A percentile compares a stretch with the other conserved stretches of the same genome.
These are phyloP conservation scores for Volvariella surrecta DNA, from an alignment of 1,284 basidiomycete genomes.

Conservation along the genomic window DNA sequence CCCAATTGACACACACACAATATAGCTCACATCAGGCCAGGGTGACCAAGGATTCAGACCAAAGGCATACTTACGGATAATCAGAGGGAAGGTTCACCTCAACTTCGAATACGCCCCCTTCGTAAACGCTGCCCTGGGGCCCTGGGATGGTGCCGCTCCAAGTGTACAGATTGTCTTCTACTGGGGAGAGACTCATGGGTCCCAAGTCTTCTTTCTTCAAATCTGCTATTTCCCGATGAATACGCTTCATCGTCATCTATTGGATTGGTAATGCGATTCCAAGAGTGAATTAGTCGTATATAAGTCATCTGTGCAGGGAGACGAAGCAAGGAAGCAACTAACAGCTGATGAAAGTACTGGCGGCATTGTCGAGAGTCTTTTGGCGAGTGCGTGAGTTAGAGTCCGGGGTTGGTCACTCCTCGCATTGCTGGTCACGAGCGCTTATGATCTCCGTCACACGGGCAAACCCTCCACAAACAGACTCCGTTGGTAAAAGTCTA, in stretches of 20 bases:
- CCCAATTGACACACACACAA: no score
- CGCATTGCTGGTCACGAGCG: no score
- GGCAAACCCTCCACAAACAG: no score
- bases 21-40: no score
- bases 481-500: no score
- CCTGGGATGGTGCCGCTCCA: slow-evolving; percentile 76
- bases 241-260: slow-evolving; percentile 81
- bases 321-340: not conserved
- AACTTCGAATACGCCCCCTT: slow-evolving; percentile 78
- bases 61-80: slow-evolving; percentile 63
- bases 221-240: slow-evolving; percentile 82
- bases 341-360: not conserved
- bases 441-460: no score
- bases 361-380: not conserved
- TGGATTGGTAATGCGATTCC: no score
- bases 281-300: no score
- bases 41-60: not conserved
- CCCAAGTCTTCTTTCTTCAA: slow-evolving; percentile 80
- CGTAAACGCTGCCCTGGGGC: slow-evolving; percentile 81
- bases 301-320: no score
- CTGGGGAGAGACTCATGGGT: slow-evolving; percentile 61
- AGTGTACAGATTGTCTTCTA: slow-evolving; percentile 47
- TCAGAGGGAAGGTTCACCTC: slow-evolving; percentile 66
- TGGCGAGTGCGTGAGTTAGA: no score
- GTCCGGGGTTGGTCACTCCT: no score